phyloP scores from a whole-genome alignment of 306 rosid species.

The Corylus avellana region DNA sequence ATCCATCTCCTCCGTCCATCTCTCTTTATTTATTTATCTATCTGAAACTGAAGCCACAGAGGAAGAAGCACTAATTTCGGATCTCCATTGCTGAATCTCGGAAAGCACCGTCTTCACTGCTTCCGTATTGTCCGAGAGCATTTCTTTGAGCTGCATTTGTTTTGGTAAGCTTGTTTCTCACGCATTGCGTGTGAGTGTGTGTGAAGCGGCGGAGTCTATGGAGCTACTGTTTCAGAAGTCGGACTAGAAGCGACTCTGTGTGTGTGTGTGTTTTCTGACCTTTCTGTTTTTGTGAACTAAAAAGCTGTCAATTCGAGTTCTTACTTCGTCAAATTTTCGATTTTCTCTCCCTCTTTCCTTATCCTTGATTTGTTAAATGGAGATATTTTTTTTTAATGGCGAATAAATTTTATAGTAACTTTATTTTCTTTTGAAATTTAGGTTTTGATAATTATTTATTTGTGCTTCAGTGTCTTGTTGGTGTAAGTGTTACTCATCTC shows the following conservation, averaged over 20 bases:
- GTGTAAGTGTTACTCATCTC: background rate
- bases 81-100: constrained; percentile 41
- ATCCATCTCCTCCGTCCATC: background rate
- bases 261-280: background rate
- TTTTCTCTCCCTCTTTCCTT: constrained; percentile 13
- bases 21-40: background rate
- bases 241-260: background rate
- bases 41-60: background rate
- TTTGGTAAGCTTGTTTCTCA: constrained; percentile 50
- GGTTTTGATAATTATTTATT: background rate
- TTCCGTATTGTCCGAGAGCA: background rate
- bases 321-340: constrained; percentile 13
- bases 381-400: background rate
- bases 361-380: background rate
- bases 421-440: background rate
- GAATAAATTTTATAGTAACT: background rate
- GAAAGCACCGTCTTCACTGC: constrained; percentile 5
- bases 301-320: background rate
- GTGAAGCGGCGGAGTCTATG: background rate
- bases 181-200: constrained; percentile 7
- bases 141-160: constrained; percentile 34
- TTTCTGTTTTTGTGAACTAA: constrained; percentile 5
- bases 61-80: constrained; percentile 16
- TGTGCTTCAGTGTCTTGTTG: background rate
- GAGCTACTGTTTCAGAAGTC: background rate